Evolutionary conservation across 345 rosid genomes (phyloP).

Genomic region (Physaria fendleri): DNA sequence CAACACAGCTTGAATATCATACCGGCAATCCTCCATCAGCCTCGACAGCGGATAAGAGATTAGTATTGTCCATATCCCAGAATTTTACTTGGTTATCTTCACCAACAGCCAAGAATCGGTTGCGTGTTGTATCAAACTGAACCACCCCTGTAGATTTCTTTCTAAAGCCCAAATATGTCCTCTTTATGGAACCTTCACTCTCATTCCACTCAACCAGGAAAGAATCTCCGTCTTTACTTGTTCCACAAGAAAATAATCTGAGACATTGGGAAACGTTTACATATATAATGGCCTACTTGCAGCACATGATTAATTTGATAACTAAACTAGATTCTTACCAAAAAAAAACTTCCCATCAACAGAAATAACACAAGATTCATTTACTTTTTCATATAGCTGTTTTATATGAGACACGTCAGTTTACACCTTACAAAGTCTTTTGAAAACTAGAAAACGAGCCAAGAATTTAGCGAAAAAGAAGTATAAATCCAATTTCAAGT

Average conservation of each 20-base stretch:
- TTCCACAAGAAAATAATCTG: slow-evolving; percentile 76
- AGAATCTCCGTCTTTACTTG: slow-evolving; percentile 78
- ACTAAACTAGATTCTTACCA: not conserved
- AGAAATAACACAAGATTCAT: not conserved
- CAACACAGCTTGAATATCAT: slow-evolving; percentile 6
- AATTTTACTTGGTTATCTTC: slow-evolving; percentile 57
- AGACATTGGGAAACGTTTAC: not conserved
- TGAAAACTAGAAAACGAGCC: not conserved
- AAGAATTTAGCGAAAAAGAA: not conserved
- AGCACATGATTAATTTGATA: not conserved
- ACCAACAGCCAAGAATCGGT: slow-evolving; percentile 63
- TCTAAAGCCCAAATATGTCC: slow-evolving; percentile 58
- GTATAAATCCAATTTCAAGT: not conserved
- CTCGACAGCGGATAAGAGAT: slow-evolving; percentile 42
- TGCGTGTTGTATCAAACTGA: slow-evolving; percentile 64
- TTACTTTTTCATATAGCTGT: not conserved
- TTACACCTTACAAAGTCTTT: not conserved
- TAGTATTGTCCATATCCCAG: slow-evolving; percentile 70
- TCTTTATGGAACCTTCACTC: slow-evolving; percentile 66
- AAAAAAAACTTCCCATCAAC: not conserved
- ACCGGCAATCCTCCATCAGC: slow-evolving; percentile 74
- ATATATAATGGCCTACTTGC: not conserved
- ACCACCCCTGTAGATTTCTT: slow-evolving; percentile 55
- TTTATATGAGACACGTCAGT: not conserved
- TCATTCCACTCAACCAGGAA: slow-evolving; percentile 74